Evolutionary conservation across 768 basidiomycete genomes (phyloP).

Genomic region (Trametopsis cervina): DNA sequence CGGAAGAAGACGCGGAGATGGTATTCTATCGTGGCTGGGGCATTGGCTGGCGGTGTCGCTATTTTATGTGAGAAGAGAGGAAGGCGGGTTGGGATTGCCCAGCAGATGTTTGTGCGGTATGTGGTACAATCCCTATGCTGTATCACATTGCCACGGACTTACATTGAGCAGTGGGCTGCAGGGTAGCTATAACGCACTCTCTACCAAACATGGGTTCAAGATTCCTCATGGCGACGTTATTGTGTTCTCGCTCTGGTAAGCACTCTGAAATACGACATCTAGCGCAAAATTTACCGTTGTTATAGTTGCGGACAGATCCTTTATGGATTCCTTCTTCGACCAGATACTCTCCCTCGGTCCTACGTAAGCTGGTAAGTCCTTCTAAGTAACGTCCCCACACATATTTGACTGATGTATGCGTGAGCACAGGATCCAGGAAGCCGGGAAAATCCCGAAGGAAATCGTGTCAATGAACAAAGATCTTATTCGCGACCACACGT

Average conservation of each 20-base stretch:
- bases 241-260: conserved; percentile 71
- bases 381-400: not conserved
- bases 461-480: conserved; percentile 54
- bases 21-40: conserved; percentile 77
- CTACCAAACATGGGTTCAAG: conserved; percentile 54
- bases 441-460: conserved; percentile 54
- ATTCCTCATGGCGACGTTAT: conserved; percentile 82
- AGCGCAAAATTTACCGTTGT: no score
- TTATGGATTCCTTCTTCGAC: conserved; percentile 69
- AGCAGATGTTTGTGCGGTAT: conserved; percentile 85
- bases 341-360: conserved; percentile 76
- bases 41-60: conserved; percentile 62
- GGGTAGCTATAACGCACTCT: conserved; percentile 78
- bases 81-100: conserved; percentile 62
- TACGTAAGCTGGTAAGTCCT: conserved; percentile 62
- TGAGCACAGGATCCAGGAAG: conserved; percentile 58
- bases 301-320: conserved; percentile 79
- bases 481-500: conserved; percentile 49
- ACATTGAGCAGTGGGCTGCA: conserved; percentile 90
- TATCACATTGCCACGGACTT: no score
- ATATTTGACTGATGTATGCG: no score
- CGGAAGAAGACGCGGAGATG: conserved; percentile 65
- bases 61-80: conserved; percentile 73
- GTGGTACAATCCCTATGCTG: no score
- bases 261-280: no score